Percentiles rank a stretch among this genome's conserved stretches.
phyloP scores from a whole-genome alignment of 306 rosid species.

The Ammopiptanthus mongolicus region DNA sequence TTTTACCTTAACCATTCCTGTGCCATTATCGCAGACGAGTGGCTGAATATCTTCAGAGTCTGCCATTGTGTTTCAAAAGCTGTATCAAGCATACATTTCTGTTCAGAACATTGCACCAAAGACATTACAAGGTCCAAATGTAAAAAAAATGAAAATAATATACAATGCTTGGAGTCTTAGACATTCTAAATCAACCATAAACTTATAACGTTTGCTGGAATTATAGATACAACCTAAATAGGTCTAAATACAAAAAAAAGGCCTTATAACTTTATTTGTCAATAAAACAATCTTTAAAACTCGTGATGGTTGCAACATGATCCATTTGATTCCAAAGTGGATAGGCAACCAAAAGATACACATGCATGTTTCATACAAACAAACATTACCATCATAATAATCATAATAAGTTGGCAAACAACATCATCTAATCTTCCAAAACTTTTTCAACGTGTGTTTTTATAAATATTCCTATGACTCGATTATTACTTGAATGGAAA shows the following conservation, averaged over 20 bases:
- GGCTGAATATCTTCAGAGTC: slow-evolving; percentile 88
- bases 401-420: not conserved
- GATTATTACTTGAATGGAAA: not conserved
- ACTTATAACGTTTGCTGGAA: too few relatives aligned
- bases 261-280: not conserved
- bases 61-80: slow-evolving; percentile 56
- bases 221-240: too few relatives aligned
- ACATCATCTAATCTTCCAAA: not conserved
- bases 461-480: not conserved
- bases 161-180: not conserved
- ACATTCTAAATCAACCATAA: not conserved
- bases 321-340: not conserved
- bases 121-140: not conserved
- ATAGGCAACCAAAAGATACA: not conserved
- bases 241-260: not conserved
- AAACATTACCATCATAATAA: not conserved
- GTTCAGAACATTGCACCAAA: not conserved
- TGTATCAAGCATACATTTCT: slow-evolving; percentile 19
- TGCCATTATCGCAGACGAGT: slow-evolving; percentile 87
- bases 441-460: not conserved
- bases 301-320: not conserved
- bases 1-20: slow-evolving; percentile 87
- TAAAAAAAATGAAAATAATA: not conserved
- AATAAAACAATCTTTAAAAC: not conserved
- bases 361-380: not conserved